Base-by-base conservation (phyloP, 768 basidiomycete genomes). In the Phylloporus sp. region DNA sequence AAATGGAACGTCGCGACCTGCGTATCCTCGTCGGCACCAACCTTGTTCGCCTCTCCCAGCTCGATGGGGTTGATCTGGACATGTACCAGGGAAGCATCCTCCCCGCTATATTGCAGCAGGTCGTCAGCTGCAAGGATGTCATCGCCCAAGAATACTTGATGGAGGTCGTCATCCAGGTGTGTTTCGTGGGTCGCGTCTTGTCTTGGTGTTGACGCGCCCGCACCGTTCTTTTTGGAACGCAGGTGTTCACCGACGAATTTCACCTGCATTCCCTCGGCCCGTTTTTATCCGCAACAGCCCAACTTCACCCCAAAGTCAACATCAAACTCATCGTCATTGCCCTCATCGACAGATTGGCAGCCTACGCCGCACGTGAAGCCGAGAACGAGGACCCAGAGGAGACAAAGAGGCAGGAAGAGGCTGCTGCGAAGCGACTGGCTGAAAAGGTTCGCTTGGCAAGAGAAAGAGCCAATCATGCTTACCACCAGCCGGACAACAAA, bases 221-320 rank as follows among this genome's bases (percentile, higher is more conserved):
- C n/a, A n/a, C n/a, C n/a, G n/a, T n/a, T n/a, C 6, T 17, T 26
- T 2, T 9, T 27, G 15, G 20, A n/a, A 14, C 38, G 13, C 55
- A 92, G 90, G 95, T 99, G 15, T 98, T 98, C 68, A 92, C 95
- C 10, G 94, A 98, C 67, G 95, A 98, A 63, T 98, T 98, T 70
- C 96, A 99, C 61, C 79, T 99, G 1, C 89, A 95, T 60, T 84
- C 91, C 0, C 82, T 98, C n/a, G 89, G 89, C 0, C 91, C 91
- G 0, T 98, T 99, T 81, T 80, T 98, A 21, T 87, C 89, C 9
- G 92, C 96, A 0, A 96, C 93, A 0, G 94, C 96, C 0, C 92
- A 93, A 55, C 78, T 98, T 3, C 96, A 99, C 63, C 93, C 94
- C 40, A 91, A 95, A 63, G 96, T 98, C 59, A 96, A 96, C 69